Evolutionary conservation across 2,329 filamentous ascomycete genomes (phyloP).

Genomic region (Fusarium sp.): DNA sequence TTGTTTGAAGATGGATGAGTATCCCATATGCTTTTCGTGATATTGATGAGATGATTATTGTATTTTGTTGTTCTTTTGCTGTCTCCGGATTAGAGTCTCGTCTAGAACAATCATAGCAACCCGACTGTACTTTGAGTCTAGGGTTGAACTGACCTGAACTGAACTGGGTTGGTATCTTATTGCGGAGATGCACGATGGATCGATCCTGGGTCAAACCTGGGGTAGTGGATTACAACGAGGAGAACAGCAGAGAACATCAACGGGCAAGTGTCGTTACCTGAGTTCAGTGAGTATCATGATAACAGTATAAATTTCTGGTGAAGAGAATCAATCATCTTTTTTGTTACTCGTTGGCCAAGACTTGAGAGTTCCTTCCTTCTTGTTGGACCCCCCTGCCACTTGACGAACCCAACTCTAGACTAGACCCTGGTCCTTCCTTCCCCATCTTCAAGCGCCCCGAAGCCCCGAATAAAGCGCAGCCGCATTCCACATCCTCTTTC

Average conservation of each 20-base stretch:
- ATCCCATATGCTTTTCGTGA: neutral
- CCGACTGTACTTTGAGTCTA: neutral
- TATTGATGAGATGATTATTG: neutral
- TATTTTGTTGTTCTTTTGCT: neutral
- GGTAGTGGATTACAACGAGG: neutral
- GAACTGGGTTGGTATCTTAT: neutral
- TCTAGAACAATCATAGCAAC: neutral
- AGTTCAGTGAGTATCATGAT: neutral
- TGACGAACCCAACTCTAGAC: neutral
- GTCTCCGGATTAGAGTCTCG: neutral
- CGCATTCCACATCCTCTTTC: conserved; percentile 1
- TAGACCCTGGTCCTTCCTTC: conserved; percentile 17
- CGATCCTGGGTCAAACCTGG: neutral
- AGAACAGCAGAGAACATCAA: neutral
- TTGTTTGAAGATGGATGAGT: neutral
- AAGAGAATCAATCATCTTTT: neutral
- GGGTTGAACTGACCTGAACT: neutral
- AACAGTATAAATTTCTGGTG: neutral
- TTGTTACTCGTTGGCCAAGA: neutral
- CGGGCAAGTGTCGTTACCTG: too few species aligned
- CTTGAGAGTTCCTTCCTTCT: neutral
- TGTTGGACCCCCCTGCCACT: neutral
- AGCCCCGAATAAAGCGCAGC: conserved; percentile 33
- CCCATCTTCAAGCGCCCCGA: conserved; percentile 18
- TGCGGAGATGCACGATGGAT: conserved; percentile 31